Percentiles rank a stretch among this genome's conserved stretches.
Evolutionary conservation across 495 filamentous ascomycete genomes (phyloP).

Genomic region (Aspergillus leporis): DNA sequence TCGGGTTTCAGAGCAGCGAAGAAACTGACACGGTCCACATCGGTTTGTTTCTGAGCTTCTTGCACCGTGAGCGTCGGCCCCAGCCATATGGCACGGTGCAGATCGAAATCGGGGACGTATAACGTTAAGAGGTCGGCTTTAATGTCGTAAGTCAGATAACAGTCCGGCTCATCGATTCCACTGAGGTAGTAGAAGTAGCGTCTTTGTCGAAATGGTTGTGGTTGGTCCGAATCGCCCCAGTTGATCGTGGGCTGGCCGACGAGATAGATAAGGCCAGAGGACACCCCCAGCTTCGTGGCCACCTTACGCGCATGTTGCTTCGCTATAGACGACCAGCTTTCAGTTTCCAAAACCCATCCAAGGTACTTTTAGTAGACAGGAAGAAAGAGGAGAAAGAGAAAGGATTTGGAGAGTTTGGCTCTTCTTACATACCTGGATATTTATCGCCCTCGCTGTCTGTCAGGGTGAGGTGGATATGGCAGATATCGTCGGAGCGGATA

Average conservation of each 20-base stretch:
- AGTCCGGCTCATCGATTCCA: conserved; percentile 80
- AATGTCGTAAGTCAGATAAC: conserved; percentile 82
- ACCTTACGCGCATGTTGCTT: conserved; percentile 80
- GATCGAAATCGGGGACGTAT: conserved; percentile 89
- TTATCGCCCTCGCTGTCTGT: conserved; percentile 38
- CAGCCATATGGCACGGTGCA: conserved; percentile 87
- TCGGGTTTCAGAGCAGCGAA: conserved; percentile 63
- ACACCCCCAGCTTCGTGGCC: conserved; percentile 60
- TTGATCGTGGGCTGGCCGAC: conserved; percentile 73
- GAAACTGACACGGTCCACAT: conserved; percentile 75
- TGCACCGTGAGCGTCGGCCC: conserved; percentile 78
- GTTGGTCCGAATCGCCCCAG: conserved; percentile 78
- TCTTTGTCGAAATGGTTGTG: conserved; percentile 77
- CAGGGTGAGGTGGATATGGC: conserved; percentile 33
- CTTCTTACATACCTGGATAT: conserved; percentile 40
- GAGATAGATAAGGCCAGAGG: conserved; percentile 75
- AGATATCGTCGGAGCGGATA: conserved; percentile 32
- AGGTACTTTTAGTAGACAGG: conserved; percentile 7
- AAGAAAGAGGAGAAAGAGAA: background rate
- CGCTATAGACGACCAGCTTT: conserved; percentile 45
- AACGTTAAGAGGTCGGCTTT: conserved; percentile 69
- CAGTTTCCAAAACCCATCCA: conserved; percentile 1
- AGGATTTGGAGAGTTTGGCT: background rate
- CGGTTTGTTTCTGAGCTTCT: conserved; percentile 70
- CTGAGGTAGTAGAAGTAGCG: conserved; percentile 93